Evolutionary conservation across 164 flowering plant genomes (phyloP).

Genomic region (Umbellularia californica): DNA sequence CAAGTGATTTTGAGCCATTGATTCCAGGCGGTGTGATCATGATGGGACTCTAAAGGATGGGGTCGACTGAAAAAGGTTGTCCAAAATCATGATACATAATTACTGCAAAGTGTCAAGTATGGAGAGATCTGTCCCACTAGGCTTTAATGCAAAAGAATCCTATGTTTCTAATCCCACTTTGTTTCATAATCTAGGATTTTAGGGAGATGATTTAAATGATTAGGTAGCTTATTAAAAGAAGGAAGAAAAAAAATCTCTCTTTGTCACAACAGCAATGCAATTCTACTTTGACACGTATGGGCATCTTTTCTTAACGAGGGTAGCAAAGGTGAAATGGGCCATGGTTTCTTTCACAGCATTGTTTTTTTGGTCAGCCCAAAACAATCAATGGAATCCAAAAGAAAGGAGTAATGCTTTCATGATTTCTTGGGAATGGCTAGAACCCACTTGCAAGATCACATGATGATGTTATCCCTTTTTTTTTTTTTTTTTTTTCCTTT

Average conservation of each 20-base stretch:
- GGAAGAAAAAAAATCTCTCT: not conserved
- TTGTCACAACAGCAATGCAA: not conserved
- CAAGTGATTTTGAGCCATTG: not conserved
- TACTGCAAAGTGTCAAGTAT: not conserved
- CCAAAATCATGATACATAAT: slow-evolving; percentile 1
- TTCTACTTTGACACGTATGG: not conserved
- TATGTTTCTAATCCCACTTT: slow-evolving; percentile 3
- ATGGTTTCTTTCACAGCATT: not conserved
- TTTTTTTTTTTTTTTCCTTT: not conserved
- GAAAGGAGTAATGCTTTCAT: slow-evolving; percentile 16
- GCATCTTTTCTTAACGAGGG: not conserved
- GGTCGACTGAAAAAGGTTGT: slow-evolving; percentile 5
- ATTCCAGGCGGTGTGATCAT: slow-evolving; percentile 5
- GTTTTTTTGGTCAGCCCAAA: not conserved
- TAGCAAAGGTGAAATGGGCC: slow-evolving; percentile 9
- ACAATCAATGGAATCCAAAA: slow-evolving; percentile 1
- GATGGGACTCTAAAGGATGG: slow-evolving; percentile 3
- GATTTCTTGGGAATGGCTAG: slow-evolving; percentile 20
- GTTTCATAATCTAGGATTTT: not conserved
- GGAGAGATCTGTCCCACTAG: not conserved
- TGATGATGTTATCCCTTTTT: slow-evolving; percentile 14
- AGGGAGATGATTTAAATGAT: slow-evolving; percentile 3
- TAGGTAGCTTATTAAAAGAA: not conserved
- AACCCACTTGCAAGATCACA: slow-evolving; percentile 14
- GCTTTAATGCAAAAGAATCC: slow-evolving; percentile 3